Conservation (phyloP, 805 yeast genomes). For the Maudiozyma serrabonitensis region DNA sequence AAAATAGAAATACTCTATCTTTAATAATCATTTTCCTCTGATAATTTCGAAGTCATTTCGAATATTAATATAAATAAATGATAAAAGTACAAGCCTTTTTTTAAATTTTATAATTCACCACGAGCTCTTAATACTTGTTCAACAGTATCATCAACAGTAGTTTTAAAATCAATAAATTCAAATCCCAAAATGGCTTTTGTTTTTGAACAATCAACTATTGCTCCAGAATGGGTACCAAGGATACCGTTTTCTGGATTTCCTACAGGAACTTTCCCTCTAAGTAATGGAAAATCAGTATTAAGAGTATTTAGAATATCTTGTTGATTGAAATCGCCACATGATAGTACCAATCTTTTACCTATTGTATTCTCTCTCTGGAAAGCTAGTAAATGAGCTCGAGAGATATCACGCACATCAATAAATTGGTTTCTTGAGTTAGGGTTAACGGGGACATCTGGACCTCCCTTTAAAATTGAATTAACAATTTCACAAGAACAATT, state of each 20-base stretch:
- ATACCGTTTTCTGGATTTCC: conserved; percentile 29
- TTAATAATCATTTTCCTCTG: too few species aligned
- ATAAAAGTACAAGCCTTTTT: too few species aligned
- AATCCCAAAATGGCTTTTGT: conserved; percentile 13
- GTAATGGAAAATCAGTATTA: conserved; percentile 34
- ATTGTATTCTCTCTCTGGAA: conserved; percentile 31
- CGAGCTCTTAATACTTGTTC: conserved; percentile 11
- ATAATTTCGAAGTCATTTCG: too few species aligned
- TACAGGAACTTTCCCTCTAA: conserved; percentile 35
- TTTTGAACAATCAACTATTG: conserved; percentile 6
- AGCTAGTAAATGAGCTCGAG: conserved; percentile 44
- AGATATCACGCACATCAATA: conserved; percentile 54
- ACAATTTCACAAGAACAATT: conserved; percentile 30
- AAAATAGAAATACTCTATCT: too few species aligned
- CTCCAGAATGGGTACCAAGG: neutral
- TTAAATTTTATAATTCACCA: conserved; percentile 1
- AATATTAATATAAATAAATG: too few species aligned
- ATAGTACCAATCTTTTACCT: conserved; percentile 28
- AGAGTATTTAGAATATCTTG: conserved; percentile 24
- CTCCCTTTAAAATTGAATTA: conserved; percentile 25
- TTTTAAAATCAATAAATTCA: conserved; percentile 9
- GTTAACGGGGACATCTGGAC: conserved; percentile 19
- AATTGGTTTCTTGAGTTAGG: conserved; percentile 19
- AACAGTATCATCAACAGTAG: conserved; percentile 13
- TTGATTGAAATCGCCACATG: conserved; percentile 16